Percentiles rank a stretch among this genome's conserved stretches.
phyloP scores from a whole-genome alignment of 257 asterid genomes.

The Capsicum rhomboideum region DNA sequence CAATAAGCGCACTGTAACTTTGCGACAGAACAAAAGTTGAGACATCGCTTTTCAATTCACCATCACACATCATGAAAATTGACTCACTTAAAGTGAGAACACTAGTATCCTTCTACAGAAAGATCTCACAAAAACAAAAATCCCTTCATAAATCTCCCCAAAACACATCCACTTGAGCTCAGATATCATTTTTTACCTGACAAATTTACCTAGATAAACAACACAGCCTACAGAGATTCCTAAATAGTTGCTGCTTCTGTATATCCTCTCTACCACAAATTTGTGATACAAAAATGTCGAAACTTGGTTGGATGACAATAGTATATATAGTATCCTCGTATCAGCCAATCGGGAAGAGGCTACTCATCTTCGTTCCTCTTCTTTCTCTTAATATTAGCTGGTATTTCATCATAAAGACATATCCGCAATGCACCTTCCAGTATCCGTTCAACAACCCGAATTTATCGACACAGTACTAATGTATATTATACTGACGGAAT shows the following conservation, averaged over 20 bases:
- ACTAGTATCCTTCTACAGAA: background rate
- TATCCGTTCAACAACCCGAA: no score
- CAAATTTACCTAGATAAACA: background rate
- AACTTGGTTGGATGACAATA: background rate
- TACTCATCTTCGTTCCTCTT: background rate
- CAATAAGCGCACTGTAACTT: background rate
- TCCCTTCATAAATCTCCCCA: background rate
- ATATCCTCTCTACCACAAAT: background rate
- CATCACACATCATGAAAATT: background rate
- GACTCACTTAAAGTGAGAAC: background rate
- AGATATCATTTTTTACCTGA: no score
- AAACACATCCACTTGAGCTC: background rate
- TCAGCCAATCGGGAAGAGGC: background rate
- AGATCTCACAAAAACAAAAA: background rate
- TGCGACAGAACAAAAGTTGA: background rate
- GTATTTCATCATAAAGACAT: slow-evolving; percentile 54
- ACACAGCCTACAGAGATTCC: background rate
- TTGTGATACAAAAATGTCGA: background rate
- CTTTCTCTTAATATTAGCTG: background rate
- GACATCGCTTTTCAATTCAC: background rate
- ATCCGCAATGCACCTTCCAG: slow-evolving; percentile 61
- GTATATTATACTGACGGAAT: no score
- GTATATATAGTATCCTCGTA: background rate
- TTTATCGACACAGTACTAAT: no score
- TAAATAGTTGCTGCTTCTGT: background rate